These are phyloP conservation scores for Talaromyces amestolkiae DNA, from an alignment of 2,329 filamentous ascomycete genomes.

Conservation along the genomic window DNA sequence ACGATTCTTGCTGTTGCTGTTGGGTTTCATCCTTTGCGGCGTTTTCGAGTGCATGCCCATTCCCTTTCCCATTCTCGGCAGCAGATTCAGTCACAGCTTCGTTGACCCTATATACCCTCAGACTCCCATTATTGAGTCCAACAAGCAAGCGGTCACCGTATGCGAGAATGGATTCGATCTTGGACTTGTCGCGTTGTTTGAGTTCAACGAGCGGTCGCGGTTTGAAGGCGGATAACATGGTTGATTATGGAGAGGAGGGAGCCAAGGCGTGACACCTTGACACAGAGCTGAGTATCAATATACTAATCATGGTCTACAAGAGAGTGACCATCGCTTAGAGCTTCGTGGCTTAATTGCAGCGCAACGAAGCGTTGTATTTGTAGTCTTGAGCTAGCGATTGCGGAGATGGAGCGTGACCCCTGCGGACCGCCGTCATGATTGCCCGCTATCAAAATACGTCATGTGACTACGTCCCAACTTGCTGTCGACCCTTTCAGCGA, in stretches of 20 bases:
- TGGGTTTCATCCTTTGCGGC: conserved; percentile 18
- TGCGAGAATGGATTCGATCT: conserved; percentile 91
- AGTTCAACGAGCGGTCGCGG: conserved; percentile 97
- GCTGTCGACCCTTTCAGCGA: neutral
- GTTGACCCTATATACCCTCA: conserved; percentile 90
- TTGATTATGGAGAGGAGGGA: neutral
- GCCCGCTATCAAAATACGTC: conserved; percentile 8
- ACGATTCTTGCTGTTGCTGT: conserved; percentile 10
- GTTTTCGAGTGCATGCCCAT: conserved; percentile 21
- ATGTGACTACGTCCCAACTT: neutral
- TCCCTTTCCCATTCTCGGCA: conserved; percentile 20
- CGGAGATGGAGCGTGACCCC: neutral
- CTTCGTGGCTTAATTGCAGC: neutral
- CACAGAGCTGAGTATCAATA: neutral
- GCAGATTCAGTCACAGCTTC: conserved; percentile 46
- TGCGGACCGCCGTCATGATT: neutral
- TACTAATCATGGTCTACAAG: conserved; percentile 11
- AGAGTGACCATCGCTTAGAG: neutral
- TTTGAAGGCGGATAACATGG: conserved; percentile 95
- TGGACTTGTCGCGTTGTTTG: conserved; percentile 89
- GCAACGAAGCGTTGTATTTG: neutral
- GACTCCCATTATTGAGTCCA: conserved; percentile 81
- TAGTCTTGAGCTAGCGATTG: neutral
- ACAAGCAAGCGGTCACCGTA: conserved; percentile 91
- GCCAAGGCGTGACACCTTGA: conserved; percentile 10